Evolutionary conservation across 2,329 filamentous ascomycete species (phyloP), one percentile per base, ranked within the genome.

Genomic region (Aspergillus nomiae): DNA sequence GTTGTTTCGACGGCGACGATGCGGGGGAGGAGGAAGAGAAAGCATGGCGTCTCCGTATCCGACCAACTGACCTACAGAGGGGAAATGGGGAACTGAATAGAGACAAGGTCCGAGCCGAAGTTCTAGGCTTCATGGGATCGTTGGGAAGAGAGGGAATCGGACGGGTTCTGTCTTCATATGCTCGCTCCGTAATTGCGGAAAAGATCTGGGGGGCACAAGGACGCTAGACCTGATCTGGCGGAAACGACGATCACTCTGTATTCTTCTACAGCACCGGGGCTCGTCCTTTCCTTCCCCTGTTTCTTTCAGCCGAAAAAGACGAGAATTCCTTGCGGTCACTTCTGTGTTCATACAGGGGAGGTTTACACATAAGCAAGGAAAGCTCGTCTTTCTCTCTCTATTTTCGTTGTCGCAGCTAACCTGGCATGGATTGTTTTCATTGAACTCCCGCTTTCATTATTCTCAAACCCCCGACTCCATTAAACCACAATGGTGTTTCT

Each of bases 401-500:
- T n/a, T 41, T n/a, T 41, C 19, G 38, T 19, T 32, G 48, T 32
- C 19, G 48, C 61, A 46, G 10, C n/a, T 50, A 43, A 43, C 32
- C 34, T 32, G 45, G 43, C 61, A 51, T 56, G 58, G 43, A 51
- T 51, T 59, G 58, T 58, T 41, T 56, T 54, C 58, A 51, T 60
- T 51, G 30, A 61, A 57, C 50, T 32, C 63, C 58, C 58, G 58
- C 56, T 61, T 48, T 32, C 24, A 30, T 43, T 36, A 36, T 34
- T 19, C n/a, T 51, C 53, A 51, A 19, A n/a, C 26, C 34, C 36
- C 36, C 30, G 32, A 41, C 32, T 26, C 57, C 46, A 30, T 28
- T 30, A 58, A 56, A 51, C 46, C 61, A 66, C 64, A 58, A 77
- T 79, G 76, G 74, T 72, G 53, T 76, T 75, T 56, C 67, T 73